Evolutionary conservation across 768 basidiomycete species (phyloP), one percentile per base, ranked within the genome.

Genomic region (Trametes meyenii): DNA sequence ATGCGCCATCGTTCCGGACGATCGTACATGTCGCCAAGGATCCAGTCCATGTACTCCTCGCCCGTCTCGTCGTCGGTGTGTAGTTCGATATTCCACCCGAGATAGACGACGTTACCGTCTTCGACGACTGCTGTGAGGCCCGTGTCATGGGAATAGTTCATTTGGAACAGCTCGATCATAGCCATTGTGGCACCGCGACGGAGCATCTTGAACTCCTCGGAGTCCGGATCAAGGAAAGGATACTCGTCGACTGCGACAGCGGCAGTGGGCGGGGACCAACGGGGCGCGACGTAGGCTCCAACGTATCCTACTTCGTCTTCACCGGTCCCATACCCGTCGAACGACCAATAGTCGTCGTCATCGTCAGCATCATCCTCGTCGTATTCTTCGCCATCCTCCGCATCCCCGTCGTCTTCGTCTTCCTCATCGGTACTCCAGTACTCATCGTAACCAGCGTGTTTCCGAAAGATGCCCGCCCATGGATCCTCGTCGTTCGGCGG

Each of bases 381-480:
- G 23, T 71, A 74, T 12, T 74, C 75, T 21, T 73, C 76, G 6
- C 67, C 69, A 17, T 70, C 70, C 6, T 51, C 50, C 35, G 16
- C 50, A 19, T 69, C 69, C 14, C 66, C 70, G 24, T 76, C 75
- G 21, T 69, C 72, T 8, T 71, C 70, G 14, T 66, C 69, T 7
- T 63, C 63, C 10, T 67, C 64, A 21, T 73, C 75, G 11, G 69
- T 71, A 39, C 65, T 66, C 50, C 68, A 64, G 43, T 65, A 66
- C 33, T 73, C 74, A n/a, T 69, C 73, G 19, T 70, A 66, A 19
- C 62, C 65, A 10, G 51, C 50, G n/a, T 61, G 64, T 14, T 66
- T 67, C 76, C 76, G 78, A 70, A 91, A 91, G 51, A 91, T 81
- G 1, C 87, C 89, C 46, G 79, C 81, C 89, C 89, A 91, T 0